Evolutionary conservation across 805 yeast species (phyloP).

Genomic region (Torulaspora microellipsoides): DNA sequence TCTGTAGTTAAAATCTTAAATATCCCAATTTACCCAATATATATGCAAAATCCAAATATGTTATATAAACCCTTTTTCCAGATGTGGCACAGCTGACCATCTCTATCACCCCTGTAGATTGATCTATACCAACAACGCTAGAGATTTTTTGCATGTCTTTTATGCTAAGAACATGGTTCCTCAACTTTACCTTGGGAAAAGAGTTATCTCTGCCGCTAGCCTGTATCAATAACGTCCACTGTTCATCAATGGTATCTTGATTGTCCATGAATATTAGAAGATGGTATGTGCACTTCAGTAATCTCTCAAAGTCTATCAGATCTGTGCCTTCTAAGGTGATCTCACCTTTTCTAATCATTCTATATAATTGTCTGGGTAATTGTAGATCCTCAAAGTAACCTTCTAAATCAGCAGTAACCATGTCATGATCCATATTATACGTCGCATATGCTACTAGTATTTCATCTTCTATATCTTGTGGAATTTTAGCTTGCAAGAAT

Average conservation of each 20-base stretch:
- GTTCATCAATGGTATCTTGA: conserved; percentile 32
- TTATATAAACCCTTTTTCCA: conserved; percentile 36
- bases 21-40: conserved; percentile 47
- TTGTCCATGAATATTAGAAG: conserved; percentile 40
- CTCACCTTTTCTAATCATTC: conserved; percentile 28
- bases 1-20: conserved; percentile 24
- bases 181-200: conserved; percentile 21
- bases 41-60: conserved; percentile 45
- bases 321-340: conserved; percentile 39
- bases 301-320: conserved; percentile 46
- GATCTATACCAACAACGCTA: conserved; percentile 34
- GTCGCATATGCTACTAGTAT: conserved; percentile 41
- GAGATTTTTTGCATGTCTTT: conserved; percentile 37
- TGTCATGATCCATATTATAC: conserved; percentile 41
- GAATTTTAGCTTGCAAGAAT: conserved; percentile 35
- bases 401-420: conserved; percentile 32
- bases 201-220: conserved; percentile 23
- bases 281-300: conserved; percentile 39
- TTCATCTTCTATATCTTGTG: conserved; percentile 42
- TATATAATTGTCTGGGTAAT: conserved; percentile 31
- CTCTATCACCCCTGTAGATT: conserved; percentile 35
- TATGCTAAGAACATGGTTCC: conserved; percentile 32
- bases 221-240: conserved; percentile 39
- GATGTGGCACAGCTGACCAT: conserved; percentile 44
- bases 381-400: conserved; percentile 30